Base-by-base conservation (phyloP, 1,284 basidiomycete species). In the Rhodofomes roseus region DNA sequence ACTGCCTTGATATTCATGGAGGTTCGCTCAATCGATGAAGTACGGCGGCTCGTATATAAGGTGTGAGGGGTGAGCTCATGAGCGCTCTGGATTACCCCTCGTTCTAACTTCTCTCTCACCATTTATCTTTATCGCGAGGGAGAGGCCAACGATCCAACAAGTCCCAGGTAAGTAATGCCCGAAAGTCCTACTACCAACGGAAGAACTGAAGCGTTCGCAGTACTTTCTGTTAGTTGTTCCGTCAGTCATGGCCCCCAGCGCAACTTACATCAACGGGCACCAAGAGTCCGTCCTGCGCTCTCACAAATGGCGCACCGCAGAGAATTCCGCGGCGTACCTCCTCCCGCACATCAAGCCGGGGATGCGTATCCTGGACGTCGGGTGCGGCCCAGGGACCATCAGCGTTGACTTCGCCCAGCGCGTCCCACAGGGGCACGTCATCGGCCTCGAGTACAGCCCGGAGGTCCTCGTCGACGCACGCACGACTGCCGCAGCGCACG, bases 351-450 rank as follows among this genome's bases (percentile, higher is more conserved):
- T 81, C 58, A 67, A 74, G 37, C 74, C 77, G 1, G 60, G 67
- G 60, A 76, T 79, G 73, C 68, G 69, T 60, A 72, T 81, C 60
- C 76, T 81, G 50, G 80, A 81, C 60, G 64, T 81, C 43, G 79
- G 78, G 11, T 81, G 77, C 57, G 78, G 80, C 0, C 79, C 79
- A 0, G 79, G 79, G 0, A 79, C 76, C 14, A 80, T 80, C 64
- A 77, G 76, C 1, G 62, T 66, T 44, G 77, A 77, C 60, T 66
- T 81, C 20, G 78, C 79, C 5, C 60, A 58, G 0, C 71, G 72
- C 59, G 74, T 78, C 29, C 74, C 77, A 1, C 55, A 75, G 25
- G 79, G 79, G 0, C 70, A 73, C n/a, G 73, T 79, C 55, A 74
- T 71, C 12, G 79, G 77, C 1, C 57, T 81, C 54, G 79, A 81